Evolutionary conservation across 768 basidiomycete genomes (phyloP).

Genomic region (Gyrodon lividus): DNA sequence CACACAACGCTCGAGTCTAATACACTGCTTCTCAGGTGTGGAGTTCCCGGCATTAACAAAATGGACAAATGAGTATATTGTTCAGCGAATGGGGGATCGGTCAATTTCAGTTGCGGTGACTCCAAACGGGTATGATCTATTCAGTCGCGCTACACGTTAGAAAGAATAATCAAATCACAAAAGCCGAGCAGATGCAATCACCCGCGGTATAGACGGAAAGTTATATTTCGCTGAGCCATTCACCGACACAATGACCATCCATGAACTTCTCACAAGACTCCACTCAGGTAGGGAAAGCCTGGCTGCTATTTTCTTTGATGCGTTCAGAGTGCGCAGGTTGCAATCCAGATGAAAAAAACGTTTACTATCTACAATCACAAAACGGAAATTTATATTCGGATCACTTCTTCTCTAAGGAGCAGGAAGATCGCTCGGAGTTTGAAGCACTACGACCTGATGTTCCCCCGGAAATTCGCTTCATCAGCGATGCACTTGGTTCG

Average conservation of each 20-base stretch:
- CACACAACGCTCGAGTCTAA: neutral
- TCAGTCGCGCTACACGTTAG: neutral
- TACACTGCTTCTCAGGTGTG: slow-evolving; percentile 39
- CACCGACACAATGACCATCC: slow-evolving; percentile 66
- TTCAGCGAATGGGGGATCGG: slow-evolving; percentile 49
- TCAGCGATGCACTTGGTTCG: slow-evolving; percentile 75
- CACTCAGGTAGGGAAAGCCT: slow-evolving; percentile 32
- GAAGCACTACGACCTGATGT: slow-evolving; percentile 61
- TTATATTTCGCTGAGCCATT: slow-evolving; percentile 78
- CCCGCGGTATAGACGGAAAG: slow-evolving; percentile 47
- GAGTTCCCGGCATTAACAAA: slow-evolving; percentile 43
- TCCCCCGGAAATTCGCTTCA: slow-evolving; percentile 68
- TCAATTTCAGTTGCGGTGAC: slow-evolving; percentile 75
- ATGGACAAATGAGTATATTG: slow-evolving; percentile 71
- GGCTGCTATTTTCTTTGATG: neutral
- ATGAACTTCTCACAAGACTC: slow-evolving; percentile 45
- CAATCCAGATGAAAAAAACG: slow-evolving; percentile 25
- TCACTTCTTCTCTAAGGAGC: slow-evolving; percentile 36
- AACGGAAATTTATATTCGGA: slow-evolving; percentile 80
- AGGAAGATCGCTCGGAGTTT: slow-evolving; percentile 55
- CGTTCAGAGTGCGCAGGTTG: slow-evolving; percentile 1
- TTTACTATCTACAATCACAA: slow-evolving; percentile 85
- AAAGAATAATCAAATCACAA: slow-evolving; percentile 14
- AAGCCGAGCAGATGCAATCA: slow-evolving; percentile 78
- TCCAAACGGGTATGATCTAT: slow-evolving; percentile 66